Evolutionary conservation across 2,329 filamentous ascomycete species (phyloP), one percentile per base, ranked within the genome.

Genomic region (Nannizziopsis arthrosporioides): DNA sequence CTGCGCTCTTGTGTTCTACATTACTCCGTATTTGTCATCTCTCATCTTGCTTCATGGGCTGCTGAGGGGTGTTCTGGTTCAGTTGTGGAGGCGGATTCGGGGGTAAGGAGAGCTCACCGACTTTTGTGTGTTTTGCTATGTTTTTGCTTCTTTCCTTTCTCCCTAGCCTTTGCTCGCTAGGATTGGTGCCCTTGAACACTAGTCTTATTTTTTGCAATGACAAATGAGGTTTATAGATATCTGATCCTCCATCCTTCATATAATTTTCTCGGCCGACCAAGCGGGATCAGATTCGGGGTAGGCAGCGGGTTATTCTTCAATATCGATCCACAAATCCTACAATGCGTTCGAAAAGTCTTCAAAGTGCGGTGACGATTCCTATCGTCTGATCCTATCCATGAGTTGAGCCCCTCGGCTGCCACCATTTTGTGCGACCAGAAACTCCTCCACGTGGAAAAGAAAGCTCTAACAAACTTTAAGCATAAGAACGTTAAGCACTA

Each of bases 121-220:
- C 18, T 22, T 12, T 43, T 43, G 49, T 52, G 47, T 36, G 55
- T 52, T 55, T 56, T 54, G 55, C 53, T 52, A 53, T 55, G 51
- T 54, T 35, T 45, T 31, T 46, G 22, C 22, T 27, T 27, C 22
- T 7, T n/a, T 7, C 22, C 22, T 27, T n/a, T 15, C 32, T 40
- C 38, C 42, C 10, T 46, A 15, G 36, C 14, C 46, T 42, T 45
- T 14, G 18, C 45, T 45, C 39, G 14, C 22, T 47, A 39, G 45
- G 46, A 11, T 32, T 48, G 46, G 46, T 48, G 46, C 19, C 14
- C 34, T 10, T 30, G 42, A 32, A 37, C 42, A 42, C 40, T 44
- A 48, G 39, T 17, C 36, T 48, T 44, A 52, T 51, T 50, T 47
- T 40, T 44, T 37, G 19, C 14, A 27, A 48, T 45, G 43, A 11